Conservation (phyloP, 371 early-diverging fungal genomes). For the Massospora cicadina region DNA sequence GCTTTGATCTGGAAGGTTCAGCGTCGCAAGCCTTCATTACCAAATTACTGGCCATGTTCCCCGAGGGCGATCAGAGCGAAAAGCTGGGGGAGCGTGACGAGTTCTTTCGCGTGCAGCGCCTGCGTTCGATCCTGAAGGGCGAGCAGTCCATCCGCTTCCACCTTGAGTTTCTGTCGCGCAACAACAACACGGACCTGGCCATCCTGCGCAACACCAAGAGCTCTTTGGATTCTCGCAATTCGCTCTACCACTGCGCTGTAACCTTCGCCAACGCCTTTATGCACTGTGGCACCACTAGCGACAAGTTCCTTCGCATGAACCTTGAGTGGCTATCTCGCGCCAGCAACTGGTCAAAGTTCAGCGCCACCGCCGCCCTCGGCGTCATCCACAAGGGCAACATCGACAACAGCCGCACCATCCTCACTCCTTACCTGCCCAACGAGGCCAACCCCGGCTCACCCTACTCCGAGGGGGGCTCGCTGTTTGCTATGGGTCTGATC, state of each 20-base stretch:
- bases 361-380: conserved; percentile 96
- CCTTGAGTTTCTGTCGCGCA: conserved; percentile 83
- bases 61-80: conserved; percentile 14
- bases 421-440: conserved; percentile 88
- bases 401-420: conserved; percentile 57
- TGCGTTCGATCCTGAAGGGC: conserved; percentile 63
- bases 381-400: conserved; percentile 97
- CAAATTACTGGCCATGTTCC: conserved; percentile 45
- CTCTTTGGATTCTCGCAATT: conserved; percentile 75
- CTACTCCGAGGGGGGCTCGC: conserved; percentile 94
- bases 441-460: conserved; percentile 66
- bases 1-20: conserved; percentile 87
- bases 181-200: conserved; percentile 85
- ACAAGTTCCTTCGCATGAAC: conserved; percentile 94
- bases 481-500: conserved; percentile 96
- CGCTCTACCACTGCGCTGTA: conserved; percentile 84
- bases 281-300: conserved; percentile 97
- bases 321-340: conserved; percentile 94
- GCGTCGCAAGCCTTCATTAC: conserved; percentile 84
- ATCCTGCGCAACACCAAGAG: conserved; percentile 87
- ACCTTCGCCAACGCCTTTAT: conserved; percentile 97
- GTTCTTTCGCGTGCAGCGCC: background rate
- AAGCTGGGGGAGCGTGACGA: background rate
- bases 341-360: conserved; percentile 98
- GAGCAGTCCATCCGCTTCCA: conserved; percentile 72